Evolutionary conservation across 1,284 basidiomycete species (phyloP).

Genomic region (Ceratobasidium papillatum): DNA sequence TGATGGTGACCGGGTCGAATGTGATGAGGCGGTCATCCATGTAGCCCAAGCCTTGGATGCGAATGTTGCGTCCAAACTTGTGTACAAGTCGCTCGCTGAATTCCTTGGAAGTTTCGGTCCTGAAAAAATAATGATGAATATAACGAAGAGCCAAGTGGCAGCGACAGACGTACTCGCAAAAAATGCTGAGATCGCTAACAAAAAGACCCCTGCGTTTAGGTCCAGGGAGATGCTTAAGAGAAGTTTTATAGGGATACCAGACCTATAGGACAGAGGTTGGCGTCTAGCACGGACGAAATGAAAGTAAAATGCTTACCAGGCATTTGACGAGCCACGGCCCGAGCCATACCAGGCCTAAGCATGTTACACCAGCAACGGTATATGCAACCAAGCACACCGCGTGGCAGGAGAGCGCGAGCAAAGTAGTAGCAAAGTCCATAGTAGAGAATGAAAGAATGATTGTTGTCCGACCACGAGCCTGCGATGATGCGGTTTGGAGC

Average conservation of each 20-base stretch:
- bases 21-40: constrained; percentile 44
- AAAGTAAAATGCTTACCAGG: constrained; percentile 15
- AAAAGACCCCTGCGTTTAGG: constrained; percentile 41
- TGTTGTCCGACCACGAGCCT: constrained; percentile 33
- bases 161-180: constrained; percentile 35
- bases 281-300: constrained; percentile 11
- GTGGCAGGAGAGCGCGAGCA: constrained; percentile 7
- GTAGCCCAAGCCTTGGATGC: constrained; percentile 34
- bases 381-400: constrained; percentile 28
- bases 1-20: constrained; percentile 45
- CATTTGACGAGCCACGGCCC: constrained; percentile 27
- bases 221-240: constrained; percentile 40
- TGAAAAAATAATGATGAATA: background rate
- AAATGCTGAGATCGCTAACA: constrained; percentile 31
- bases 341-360: constrained; percentile 10
- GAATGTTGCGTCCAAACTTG: constrained; percentile 43
- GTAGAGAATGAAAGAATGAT: background rate
- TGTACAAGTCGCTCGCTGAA: constrained; percentile 38
- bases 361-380: constrained; percentile 16
- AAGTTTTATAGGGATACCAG: constrained; percentile 37
- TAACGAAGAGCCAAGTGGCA: background rate
- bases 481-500: constrained; percentile 27
- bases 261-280: background rate
- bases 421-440: constrained; percentile 10
- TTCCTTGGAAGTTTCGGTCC: constrained; percentile 33